Conservation (phyloP, 2,329 filamentous ascomycete species). For the Fusarium phyllophilum region DNA sequence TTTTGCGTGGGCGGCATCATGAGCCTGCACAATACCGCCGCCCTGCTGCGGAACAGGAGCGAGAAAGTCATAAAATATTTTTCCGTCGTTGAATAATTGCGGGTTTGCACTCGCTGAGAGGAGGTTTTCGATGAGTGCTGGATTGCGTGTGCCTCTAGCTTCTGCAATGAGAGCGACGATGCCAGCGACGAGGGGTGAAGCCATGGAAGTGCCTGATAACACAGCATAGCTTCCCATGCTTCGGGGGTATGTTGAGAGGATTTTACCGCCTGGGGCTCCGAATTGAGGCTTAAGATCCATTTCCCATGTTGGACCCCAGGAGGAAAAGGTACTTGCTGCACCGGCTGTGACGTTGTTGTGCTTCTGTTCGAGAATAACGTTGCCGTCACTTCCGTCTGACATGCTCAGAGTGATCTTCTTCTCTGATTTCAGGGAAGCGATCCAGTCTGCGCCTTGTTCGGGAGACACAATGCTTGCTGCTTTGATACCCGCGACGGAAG, state of each 20-base stretch:
- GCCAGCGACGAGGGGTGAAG: constrained; percentile 65
- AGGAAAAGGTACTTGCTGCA: constrained; percentile 62
- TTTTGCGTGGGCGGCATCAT: constrained; percentile 65
- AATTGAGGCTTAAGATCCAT: constrained; percentile 66
- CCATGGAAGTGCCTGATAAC: constrained; percentile 69
- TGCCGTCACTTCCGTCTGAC: constrained; percentile 52
- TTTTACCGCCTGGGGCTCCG: constrained; percentile 65
- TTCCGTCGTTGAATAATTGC: constrained; percentile 59
- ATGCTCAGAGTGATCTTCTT: constrained; percentile 57
- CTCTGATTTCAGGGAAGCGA: constrained; percentile 55
- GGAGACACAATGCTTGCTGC: constrained; percentile 56
- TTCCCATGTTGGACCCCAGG: constrained; percentile 71
- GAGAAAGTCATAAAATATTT: constrained; percentile 50
- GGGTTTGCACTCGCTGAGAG: constrained; percentile 62
- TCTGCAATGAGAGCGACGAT: constrained; percentile 65
- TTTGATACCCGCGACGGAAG: constrained; percentile 45
- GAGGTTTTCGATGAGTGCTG: constrained; percentile 59
- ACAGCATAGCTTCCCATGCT: constrained; percentile 61
- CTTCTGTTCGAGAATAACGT: constrained; percentile 47
- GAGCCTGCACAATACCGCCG: constrained; percentile 68
- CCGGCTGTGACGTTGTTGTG: constrained; percentile 60
- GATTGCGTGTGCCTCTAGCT: constrained; percentile 61
- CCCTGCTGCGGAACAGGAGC: constrained; percentile 71
- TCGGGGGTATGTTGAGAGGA: constrained; percentile 66
- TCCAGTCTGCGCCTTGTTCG: constrained; percentile 56